Conservation (phyloP, 108 stramenopile species). For the Cylindrotheca fusiformis region DNA sequence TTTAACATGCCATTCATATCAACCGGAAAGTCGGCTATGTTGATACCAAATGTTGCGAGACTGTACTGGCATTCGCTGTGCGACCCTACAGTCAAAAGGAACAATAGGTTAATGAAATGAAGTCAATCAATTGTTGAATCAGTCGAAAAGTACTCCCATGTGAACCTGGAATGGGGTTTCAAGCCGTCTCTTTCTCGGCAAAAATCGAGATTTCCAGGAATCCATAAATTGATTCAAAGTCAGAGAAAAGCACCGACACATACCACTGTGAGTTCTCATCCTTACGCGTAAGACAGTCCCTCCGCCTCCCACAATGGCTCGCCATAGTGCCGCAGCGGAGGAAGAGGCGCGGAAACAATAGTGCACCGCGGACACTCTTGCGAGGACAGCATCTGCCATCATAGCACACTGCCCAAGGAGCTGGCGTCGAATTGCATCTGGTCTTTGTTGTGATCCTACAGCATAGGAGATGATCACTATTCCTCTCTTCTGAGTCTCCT, state of each 20-base stretch:
- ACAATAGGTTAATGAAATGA: neutral
- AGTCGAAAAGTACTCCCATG: neutral
- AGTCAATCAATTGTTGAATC: neutral
- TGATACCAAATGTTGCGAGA: slow-evolving; percentile 23
- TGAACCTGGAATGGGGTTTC: neutral
- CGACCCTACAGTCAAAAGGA: slow-evolving; percentile 8
- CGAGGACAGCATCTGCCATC: neutral
- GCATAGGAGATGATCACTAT: neutral
- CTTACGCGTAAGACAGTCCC: neutral
- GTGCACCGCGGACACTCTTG: neutral
- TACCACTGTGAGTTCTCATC: slow-evolving; percentile 2
- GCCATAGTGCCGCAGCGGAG: neutral
- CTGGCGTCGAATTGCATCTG: neutral
- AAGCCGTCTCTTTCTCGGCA: neutral
- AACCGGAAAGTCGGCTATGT: slow-evolving; percentile 15
- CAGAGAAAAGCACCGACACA: neutral
- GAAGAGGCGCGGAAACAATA: neutral
- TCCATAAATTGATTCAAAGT: neutral
- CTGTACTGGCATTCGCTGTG: slow-evolving; percentile 28
- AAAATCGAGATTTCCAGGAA: neutral
- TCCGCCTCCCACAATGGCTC: neutral
- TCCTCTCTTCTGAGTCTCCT: slow-evolving; percentile 20
- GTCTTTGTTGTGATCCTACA: neutral
- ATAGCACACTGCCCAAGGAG: slow-evolving; percentile 3
- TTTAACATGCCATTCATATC: neutral